Evolutionary conservation across 1,139 yeast genomes (phyloP).

Genomic region (Geotrichum reessii): DNA sequence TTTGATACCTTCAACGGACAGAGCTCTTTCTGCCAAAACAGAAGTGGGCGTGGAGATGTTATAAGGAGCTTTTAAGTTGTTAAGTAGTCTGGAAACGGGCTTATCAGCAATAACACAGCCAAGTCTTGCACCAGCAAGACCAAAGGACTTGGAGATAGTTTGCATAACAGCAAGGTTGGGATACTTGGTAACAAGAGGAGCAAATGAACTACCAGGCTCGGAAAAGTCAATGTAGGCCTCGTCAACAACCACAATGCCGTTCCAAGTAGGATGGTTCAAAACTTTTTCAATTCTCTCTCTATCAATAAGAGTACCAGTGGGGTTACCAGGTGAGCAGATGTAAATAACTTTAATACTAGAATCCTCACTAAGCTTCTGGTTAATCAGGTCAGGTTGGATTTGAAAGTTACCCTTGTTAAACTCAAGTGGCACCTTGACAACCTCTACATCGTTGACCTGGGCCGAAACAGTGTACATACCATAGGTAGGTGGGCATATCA

Average conservation of each 20-base stretch:
- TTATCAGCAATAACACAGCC: conserved; percentile 70
- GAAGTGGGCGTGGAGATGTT: conserved; percentile 83
- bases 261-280: conserved; percentile 52
- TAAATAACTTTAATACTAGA: conserved; percentile 64
- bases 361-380: conserved; percentile 50
- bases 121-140: conserved; percentile 86
- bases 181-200: conserved; percentile 75
- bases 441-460: conserved; percentile 74
- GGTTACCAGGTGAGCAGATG: conserved; percentile 98
- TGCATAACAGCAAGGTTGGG: conserved; percentile 85
- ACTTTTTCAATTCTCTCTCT: conserved; percentile 47
- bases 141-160: conserved; percentile 90
- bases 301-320: conserved; percentile 68
- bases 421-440: conserved; percentile 64
- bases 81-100: conserved; percentile 59
- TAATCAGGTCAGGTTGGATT: conserved; percentile 53
- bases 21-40: conserved; percentile 67
- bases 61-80: conserved; percentile 93
- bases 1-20: conserved; percentile 51
- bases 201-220: conserved; percentile 57
- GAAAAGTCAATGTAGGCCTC: conserved; percentile 94
- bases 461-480: conserved; percentile 96
- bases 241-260: conserved; percentile 80
- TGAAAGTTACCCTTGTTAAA: conserved; percentile 51
- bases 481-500: conserved; percentile 92